These are phyloP conservation scores for Talaromyces sp. DNA, from an alignment of 2,329 filamentous ascomycete genomes.

Conservation along the genomic window DNA sequence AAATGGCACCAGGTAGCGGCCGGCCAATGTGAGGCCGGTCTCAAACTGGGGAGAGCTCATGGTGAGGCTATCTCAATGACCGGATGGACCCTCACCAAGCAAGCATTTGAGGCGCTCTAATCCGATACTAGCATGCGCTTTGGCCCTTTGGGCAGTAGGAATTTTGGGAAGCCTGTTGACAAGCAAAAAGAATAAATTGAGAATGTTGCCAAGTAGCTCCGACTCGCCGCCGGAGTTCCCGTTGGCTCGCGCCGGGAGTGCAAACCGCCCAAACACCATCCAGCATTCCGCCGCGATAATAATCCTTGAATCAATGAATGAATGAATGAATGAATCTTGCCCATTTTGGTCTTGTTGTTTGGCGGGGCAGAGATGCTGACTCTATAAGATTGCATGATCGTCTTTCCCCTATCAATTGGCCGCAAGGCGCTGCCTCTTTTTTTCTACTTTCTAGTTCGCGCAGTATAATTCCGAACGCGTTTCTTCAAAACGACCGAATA, in stretches of 20 bases:
- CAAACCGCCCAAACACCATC: constrained; percentile 30
- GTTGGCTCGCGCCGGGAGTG: constrained; percentile 14
- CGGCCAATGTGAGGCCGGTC: constrained; percentile 29
- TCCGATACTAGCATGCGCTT: neutral
- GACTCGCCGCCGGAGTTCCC: constrained; percentile 13
- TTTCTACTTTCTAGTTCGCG: constrained; percentile 1
- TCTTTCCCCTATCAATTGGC: neutral
- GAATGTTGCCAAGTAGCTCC: constrained; percentile 5
- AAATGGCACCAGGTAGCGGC: constrained; percentile 33
- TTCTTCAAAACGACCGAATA: neutral
- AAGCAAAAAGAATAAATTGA: neutral
- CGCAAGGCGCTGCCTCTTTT: neutral
- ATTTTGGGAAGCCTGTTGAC: neutral
- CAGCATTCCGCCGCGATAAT: constrained; percentile 5
- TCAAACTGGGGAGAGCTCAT: constrained; percentile 27
- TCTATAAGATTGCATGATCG: neutral
- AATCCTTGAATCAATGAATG: neutral
- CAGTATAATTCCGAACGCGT: constrained; percentile 7
- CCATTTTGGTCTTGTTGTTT: neutral
- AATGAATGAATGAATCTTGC: neutral
- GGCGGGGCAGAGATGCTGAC: neutral
- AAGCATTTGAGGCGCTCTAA: neutral
- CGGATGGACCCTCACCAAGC: neutral
- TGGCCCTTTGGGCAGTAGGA: neutral
- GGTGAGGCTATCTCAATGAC: constrained; percentile 3